Conservation (phyloP, 1,284 basidiomycete genomes). For the Meira nashicola region DNA sequence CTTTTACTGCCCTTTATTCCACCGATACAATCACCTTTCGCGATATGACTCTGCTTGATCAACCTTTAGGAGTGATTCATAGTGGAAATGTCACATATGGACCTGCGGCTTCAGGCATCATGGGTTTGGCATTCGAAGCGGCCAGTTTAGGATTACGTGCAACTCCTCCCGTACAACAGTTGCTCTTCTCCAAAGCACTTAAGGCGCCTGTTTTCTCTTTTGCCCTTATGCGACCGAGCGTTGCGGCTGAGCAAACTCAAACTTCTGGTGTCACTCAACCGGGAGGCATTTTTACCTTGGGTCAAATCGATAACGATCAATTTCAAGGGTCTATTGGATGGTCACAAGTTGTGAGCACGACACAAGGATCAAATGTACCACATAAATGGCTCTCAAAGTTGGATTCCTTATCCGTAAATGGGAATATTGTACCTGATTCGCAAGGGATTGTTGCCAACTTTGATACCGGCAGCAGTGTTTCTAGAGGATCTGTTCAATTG, state of each 20-base stretch:
- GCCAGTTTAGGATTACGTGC: background rate
- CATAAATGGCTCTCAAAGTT: background rate
- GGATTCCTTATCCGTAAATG: background rate
- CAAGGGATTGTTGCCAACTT: conserved; percentile 1
- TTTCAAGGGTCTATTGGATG: conserved; percentile 49
- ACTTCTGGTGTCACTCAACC: conserved; percentile 15
- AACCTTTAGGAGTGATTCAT: background rate
- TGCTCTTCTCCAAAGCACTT: background rate
- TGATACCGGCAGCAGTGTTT: conserved; percentile 3
- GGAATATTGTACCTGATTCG: background rate
- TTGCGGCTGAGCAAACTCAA: background rate
- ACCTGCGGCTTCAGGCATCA: background rate
- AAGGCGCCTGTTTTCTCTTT: background rate
- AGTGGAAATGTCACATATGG: background rate
- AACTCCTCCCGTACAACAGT: background rate
- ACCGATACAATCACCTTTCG: background rate
- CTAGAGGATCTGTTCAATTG: background rate
- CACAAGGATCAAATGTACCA: background rate
- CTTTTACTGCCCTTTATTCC: background rate
- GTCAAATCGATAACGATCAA: conserved; percentile 52
- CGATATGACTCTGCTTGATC: background rate
- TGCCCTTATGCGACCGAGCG: conserved; percentile 2
- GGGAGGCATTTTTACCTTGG: conserved; percentile 56
- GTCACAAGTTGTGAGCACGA: background rate
- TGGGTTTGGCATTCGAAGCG: background rate